A percentile compares a stretch with the other conserved stretches of the same genome.
These are phyloP conservation scores for Phytophthora pini DNA, from an alignment of 352 stramenopile species.

Conservation along the genomic window DNA sequence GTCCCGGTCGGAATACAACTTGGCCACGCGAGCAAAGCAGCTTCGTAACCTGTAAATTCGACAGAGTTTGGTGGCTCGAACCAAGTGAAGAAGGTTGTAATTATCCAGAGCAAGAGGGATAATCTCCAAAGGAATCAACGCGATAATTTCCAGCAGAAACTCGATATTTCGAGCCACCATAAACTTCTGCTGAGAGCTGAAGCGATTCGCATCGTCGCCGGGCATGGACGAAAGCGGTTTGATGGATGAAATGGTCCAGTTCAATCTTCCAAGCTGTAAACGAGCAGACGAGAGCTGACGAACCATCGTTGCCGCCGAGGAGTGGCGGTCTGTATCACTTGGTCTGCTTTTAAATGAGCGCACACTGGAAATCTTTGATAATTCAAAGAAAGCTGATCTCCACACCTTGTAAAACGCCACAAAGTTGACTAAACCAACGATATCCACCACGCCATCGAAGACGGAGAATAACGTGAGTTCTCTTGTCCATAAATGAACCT, in stretches of 20 bases:
- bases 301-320: neutral
- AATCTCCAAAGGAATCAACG: constrained; percentile 59
- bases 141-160: constrained; percentile 57
- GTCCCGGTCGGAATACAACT: constrained; percentile 50
- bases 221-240: constrained; percentile 31
- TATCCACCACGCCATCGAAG: constrained; percentile 52
- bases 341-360: constrained; percentile 46
- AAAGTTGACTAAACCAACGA: constrained; percentile 56
- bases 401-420: constrained; percentile 46
- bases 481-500: constrained; percentile 38
- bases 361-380: constrained; percentile 49
- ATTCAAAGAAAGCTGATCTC: constrained; percentile 49
- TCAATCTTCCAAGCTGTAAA: constrained; percentile 24
- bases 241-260: constrained; percentile 61
- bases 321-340: constrained; percentile 28
- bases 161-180: constrained; percentile 31
- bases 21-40: constrained; percentile 49
- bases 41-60: constrained; percentile 49
- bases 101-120: constrained; percentile 34
- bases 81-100: constrained; percentile 63
- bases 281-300: constrained; percentile 7
- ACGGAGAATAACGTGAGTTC: constrained; percentile 49
- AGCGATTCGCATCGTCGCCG: constrained; percentile 6
- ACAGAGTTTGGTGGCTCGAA: constrained; percentile 63
- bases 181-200: constrained; percentile 21